phyloP scores from a whole-genome alignment of 106 monocot species.

The Narthecium ossifragum region DNA sequence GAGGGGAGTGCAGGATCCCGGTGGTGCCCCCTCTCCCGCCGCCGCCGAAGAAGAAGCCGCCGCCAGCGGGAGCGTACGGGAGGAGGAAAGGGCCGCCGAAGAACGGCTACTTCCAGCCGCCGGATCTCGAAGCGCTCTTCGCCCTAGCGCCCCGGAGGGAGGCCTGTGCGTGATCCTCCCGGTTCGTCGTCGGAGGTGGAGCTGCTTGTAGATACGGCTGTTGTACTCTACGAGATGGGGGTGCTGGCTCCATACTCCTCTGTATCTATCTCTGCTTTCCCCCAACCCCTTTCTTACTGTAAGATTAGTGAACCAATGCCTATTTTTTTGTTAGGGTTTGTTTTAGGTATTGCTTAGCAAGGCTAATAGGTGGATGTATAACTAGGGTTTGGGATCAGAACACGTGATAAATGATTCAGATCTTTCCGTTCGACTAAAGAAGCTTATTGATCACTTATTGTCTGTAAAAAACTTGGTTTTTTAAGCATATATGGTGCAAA shows the following conservation, averaged over 20 bases:
- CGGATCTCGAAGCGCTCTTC: conserved; percentile 53
- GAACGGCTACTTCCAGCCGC: conserved; percentile 56
- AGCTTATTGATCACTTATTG: no score
- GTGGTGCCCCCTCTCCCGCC: conserved; percentile 30
- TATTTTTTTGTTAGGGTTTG: not conserved
- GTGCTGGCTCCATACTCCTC: no score
- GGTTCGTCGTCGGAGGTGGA: no score
- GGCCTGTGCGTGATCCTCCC: conserved; percentile 34
- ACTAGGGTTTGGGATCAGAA: no score
- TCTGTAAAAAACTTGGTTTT: no score
- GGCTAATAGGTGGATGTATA: no score
- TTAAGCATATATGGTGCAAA: no score
- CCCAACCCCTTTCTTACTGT: not conserved
- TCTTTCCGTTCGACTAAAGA: no score
- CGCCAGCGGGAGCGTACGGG: conserved; percentile 9
- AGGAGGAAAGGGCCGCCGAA: conserved; percentile 38
- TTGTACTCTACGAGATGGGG: not conserved
- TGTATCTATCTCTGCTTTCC: not conserved
- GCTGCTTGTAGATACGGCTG: not conserved
- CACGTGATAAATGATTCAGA: no score
- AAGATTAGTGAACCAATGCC: not conserved
- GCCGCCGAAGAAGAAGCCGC: conserved; percentile 39
- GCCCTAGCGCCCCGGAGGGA: conserved; percentile 30
- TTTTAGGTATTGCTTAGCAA: no score
- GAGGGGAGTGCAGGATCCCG: conserved; percentile 43